phyloP scores from a whole-genome alignment of 352 stramenopile species.

The Plasmopara muralis region DNA sequence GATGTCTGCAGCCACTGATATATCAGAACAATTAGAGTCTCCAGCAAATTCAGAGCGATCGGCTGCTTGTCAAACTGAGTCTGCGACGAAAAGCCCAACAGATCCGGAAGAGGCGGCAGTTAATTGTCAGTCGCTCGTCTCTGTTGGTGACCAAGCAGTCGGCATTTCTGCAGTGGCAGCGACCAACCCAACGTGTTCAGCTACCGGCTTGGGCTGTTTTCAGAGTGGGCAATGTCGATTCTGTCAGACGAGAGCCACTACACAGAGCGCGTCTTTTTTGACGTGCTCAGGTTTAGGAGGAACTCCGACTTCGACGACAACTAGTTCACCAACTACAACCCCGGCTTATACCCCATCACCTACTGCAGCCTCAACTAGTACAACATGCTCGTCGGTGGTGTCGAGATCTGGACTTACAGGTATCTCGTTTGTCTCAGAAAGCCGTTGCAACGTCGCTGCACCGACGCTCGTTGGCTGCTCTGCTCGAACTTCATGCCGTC shows the following conservation, averaged over 20 bases:
- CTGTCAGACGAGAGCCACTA: constrained; percentile 26
- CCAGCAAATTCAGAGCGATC: background rate
- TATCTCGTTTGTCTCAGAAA: constrained; percentile 43
- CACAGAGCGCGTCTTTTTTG: constrained; percentile 20
- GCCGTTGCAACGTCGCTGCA: constrained; percentile 25
- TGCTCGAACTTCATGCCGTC: constrained; percentile 33
- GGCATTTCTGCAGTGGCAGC: constrained; percentile 21
- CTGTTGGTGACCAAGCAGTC: constrained; percentile 22
- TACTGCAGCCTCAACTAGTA: constrained; percentile 18
- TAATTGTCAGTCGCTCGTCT: constrained; percentile 20
- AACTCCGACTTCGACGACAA: constrained; percentile 4
- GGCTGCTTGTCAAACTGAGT: background rate
- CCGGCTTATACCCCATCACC: constrained; percentile 6
- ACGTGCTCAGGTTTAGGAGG: constrained; percentile 16
- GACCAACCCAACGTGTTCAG: constrained; percentile 15
- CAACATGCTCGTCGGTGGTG: constrained; percentile 26
- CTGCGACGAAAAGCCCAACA: background rate
- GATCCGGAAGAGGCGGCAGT: constrained; percentile 5
- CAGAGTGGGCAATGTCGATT: constrained; percentile 29
- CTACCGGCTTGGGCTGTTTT: constrained; percentile 26
- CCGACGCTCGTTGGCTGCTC: constrained; percentile 38
- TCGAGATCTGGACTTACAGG: constrained; percentile 22
- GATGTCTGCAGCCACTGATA: constrained; percentile 1
- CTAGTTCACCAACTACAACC: constrained; percentile 1
- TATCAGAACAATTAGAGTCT: background rate